Conservation (phyloP, 768 basidiomycete species). For the Rhodotorula diobovata region DNA sequence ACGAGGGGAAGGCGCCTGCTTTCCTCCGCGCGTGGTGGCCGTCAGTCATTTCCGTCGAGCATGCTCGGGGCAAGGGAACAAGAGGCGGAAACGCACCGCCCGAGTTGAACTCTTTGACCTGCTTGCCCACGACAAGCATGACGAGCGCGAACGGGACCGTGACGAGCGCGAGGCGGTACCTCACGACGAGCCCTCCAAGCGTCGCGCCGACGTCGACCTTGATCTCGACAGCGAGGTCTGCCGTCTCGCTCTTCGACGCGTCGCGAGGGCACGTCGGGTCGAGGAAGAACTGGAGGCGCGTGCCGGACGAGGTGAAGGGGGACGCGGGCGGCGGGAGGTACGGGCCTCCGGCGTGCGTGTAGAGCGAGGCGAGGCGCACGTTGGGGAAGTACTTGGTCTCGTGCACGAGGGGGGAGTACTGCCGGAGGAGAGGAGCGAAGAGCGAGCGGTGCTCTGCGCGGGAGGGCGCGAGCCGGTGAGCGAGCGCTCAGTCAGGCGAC, state of each 20-base stretch:
- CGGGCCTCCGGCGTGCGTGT: slow-evolving; percentile 66
- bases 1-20: slow-evolving; percentile 22
- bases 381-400: slow-evolving; percentile 64
- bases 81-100: slow-evolving; percentile 31
- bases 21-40: slow-evolving; percentile 12
- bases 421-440: slow-evolving; percentile 63
- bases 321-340: slow-evolving; percentile 52
- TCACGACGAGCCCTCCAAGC: slow-evolving; percentile 63
- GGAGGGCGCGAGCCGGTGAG: neutral
- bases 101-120: slow-evolving; percentile 32
- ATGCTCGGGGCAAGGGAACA: neutral
- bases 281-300: slow-evolving; percentile 43
- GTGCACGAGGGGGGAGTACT: slow-evolving; percentile 60
- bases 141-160: slow-evolving; percentile 73
- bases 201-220: slow-evolving; percentile 67
- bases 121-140: slow-evolving; percentile 52
- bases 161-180: slow-evolving; percentile 69
- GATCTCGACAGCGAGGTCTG: slow-evolving; percentile 51
- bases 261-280: slow-evolving; percentile 18
- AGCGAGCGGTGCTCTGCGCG: slow-evolving; percentile 45
- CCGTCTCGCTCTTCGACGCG: neutral
- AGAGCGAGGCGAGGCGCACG: slow-evolving; percentile 51
- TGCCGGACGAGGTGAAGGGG: slow-evolving; percentile 39
- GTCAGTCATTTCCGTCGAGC: slow-evolving; percentile 18
- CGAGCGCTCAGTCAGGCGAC: neutral